Base-by-base conservation (phyloP, 345 rosid species). In the Aquilaria yunnanensis region DNA sequence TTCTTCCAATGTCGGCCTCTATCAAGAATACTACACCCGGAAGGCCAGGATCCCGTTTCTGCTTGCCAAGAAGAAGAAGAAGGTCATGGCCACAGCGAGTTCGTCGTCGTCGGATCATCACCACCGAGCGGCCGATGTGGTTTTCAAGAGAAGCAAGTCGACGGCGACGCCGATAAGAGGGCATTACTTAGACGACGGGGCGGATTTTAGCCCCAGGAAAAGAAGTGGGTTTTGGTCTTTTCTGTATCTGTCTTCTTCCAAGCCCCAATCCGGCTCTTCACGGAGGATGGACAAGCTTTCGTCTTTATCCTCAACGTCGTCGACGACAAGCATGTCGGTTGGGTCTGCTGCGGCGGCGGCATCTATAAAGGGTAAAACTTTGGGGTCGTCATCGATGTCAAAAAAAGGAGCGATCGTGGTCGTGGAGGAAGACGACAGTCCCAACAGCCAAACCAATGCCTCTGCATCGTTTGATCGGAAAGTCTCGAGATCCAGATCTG, bases 401-500 rank as follows among this genome's bases (percentile, higher is more conserved):
- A 80, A 70, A 59, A 83, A 77, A 68, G 76, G 64, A 37, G 74
- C 70, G 41, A 62, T 67, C 56, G 88, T 73, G 13, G 72, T 75
- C 2, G 80, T 74, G 32, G 93, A 89, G 37, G 90, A 82, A 4
- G 89, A 85, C 14, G 86, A 79, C 0, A 85, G 87, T 60, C 89
- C 86, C 34, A 72, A 68, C 54, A 67, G 75, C 65, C 81, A 80
- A 67, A 74, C 79, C 3, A 75, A 76, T 34, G 71, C 76, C 1
- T 66, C 88, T 7, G 79, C 73, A 0, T 85, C 92, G 5, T 80
- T 89, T 46, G 96, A 86, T 64, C 80, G 95, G 50, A 92, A 92
- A 65, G 99, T 94, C 9, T 87, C 99, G n/a, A 85, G 99, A 78
- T 94, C 99, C 68, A 88, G 99, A 83, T 94, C 99, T 61, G 96